phyloP scores from a whole-genome alignment of 306 rosid species.

The Coriaria nepalensis region DNA sequence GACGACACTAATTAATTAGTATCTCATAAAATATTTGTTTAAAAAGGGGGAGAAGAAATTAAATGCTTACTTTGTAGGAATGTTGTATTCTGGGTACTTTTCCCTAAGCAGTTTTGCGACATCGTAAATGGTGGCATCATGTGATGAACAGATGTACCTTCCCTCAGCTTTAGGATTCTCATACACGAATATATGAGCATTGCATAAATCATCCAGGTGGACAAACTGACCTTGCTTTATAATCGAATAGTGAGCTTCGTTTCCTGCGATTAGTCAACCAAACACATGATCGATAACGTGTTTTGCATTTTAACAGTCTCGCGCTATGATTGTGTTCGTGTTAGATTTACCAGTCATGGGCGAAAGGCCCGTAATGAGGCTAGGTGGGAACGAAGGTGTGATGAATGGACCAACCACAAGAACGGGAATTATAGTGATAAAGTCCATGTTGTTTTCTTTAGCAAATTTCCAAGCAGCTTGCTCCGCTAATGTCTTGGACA shows the following conservation, averaged over 20 bases:
- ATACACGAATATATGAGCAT: conserved; percentile 43
- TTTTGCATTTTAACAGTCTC: background rate
- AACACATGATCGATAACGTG: no score
- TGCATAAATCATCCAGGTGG: conserved; percentile 63
- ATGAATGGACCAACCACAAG: conserved; percentile 64
- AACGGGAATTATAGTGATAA: conserved; percentile 45
- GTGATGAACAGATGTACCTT: conserved; percentile 48
- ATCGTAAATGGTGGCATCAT: conserved; percentile 47
- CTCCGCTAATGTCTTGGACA: conserved; percentile 70
- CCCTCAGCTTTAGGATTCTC: conserved; percentile 54
- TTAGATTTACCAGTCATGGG: conserved; percentile 31
- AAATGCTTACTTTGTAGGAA: conserved; percentile 46
- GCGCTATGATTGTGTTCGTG: no score
- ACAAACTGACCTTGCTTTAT: conserved; percentile 52
- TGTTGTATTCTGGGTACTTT: conserved; percentile 36
- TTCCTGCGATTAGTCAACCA: conserved; percentile 22
- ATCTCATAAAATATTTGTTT: background rate
- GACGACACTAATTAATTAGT: background rate
- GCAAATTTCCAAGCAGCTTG: conserved; percentile 72
- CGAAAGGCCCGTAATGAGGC: conserved; percentile 56
- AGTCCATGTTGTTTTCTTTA: conserved; percentile 36
- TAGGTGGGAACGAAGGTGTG: conserved; percentile 52
- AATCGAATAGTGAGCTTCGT: conserved; percentile 41
- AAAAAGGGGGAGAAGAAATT: background rate
- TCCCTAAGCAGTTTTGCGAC: conserved; percentile 35